A percentile compares a stretch with the other conserved stretches of the same genome.
Evolutionary conservation across 495 filamentous ascomycete species (phyloP).

Genomic region (Xylaria acuta): DNA sequence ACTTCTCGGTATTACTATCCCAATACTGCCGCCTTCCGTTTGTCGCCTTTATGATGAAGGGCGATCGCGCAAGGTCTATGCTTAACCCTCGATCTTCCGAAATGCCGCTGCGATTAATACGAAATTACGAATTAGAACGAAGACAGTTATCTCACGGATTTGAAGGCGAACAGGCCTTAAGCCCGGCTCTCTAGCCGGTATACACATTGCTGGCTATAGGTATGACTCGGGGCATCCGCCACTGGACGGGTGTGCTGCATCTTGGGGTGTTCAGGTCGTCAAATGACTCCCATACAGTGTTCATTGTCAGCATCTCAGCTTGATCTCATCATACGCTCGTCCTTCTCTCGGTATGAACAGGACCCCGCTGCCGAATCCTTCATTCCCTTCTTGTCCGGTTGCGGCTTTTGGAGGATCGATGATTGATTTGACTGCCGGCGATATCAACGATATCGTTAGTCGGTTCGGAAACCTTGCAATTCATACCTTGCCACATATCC

Average conservation of each 20-base stretch:
- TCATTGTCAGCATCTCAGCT: neutral
- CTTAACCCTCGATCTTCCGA: neutral
- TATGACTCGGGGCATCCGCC: neutral
- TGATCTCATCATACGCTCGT: neutral
- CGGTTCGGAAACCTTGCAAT: neutral
- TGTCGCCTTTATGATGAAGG: neutral
- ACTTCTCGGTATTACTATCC: slow-evolving; percentile 3
- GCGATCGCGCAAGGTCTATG: neutral
- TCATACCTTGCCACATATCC: neutral
- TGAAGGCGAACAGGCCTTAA: neutral
- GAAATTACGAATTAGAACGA: slow-evolving; percentile 20
- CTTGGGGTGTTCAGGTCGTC: neutral
- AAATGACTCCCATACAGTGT: neutral
- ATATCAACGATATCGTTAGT: neutral
- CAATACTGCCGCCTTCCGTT: neutral
- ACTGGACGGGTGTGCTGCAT: neutral
- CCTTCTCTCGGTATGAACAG: neutral
- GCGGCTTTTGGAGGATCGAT: neutral
- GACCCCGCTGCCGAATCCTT: neutral
- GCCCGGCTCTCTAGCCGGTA: neutral
- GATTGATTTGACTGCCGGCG: neutral
- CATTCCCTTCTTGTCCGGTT: neutral
- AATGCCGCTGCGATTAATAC: neutral
- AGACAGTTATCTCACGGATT: neutral
- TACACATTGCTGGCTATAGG: neutral